A percentile compares a stretch with the other conserved stretches of the same genome.
These are phyloP conservation scores for Gnomoniopsis smithogilvyi DNA, from an alignment of 2,329 filamentous ascomycete genomes.

Conservation along the genomic window DNA sequence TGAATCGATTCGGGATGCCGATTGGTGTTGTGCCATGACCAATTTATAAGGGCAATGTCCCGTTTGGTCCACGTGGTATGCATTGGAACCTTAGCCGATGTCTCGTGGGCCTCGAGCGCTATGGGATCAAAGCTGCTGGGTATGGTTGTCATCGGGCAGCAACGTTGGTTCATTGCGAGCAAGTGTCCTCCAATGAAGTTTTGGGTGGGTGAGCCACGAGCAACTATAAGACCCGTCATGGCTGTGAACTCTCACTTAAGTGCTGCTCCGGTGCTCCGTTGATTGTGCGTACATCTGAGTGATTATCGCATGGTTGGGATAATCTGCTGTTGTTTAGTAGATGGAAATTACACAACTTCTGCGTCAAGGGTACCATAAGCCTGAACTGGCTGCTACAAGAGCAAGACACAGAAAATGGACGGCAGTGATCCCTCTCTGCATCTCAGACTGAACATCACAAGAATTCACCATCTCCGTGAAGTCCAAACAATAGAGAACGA, in stretches of 20 bases:
- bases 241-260: neutral
- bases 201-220: neutral
- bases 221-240: neutral
- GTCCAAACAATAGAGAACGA: neutral
- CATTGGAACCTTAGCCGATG: neutral
- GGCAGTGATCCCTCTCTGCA: neutral
- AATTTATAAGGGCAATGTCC: neutral
- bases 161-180: conserved; percentile 22
- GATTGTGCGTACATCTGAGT: neutral
- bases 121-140: neutral
- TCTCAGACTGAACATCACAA: neutral
- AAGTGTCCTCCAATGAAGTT: neutral
- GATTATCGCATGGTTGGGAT: no score
- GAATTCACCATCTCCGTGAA: neutral
- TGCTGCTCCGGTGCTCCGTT: neutral
- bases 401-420: neutral
- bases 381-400: neutral
- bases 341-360: neutral
- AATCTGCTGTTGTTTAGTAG: neutral
- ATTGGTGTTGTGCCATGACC: neutral
- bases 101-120: neutral
- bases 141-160: conserved; percentile 23
- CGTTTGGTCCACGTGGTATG: neutral
- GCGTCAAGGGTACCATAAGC: neutral
- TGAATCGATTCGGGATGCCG: neutral